Conservation (phyloP, 441 rosid species). For the Bruguiera hainesii region DNA sequence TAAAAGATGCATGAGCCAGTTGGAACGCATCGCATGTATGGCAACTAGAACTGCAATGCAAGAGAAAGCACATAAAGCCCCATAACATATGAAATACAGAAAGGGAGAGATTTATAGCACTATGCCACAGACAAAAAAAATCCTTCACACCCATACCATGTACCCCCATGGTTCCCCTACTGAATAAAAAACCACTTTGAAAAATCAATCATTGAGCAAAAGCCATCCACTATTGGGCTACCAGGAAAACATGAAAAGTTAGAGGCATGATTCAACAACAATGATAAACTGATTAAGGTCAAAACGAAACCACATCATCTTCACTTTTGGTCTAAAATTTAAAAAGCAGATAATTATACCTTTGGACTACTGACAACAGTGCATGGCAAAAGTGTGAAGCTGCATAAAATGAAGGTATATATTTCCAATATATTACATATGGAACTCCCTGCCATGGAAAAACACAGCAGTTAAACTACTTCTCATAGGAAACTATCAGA, state of each 20-base stretch:
- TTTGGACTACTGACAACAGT: conserved; percentile 70
- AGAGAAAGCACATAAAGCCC: conserved; percentile 11
- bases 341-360: conserved; percentile 37
- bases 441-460: conserved; percentile 71
- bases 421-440: conserved; percentile 82
- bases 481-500: conserved; percentile 10
- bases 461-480: conserved; percentile 15
- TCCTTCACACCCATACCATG: too few species aligned
- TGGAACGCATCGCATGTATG: conserved; percentile 91
- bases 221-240: too few species aligned
- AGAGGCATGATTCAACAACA: too few species aligned
- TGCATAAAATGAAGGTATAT: conserved; percentile 48
- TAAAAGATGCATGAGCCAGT: conserved; percentile 83
- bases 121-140: neutral
- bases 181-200: too few species aligned
- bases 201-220: too few species aligned
- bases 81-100: too few species aligned
- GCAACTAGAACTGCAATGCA: conserved; percentile 75
- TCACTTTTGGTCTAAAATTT: neutral
- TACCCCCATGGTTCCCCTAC: too few species aligned
- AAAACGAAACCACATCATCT: too few species aligned
- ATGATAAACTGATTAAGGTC: too few species aligned
- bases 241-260: too few species aligned
- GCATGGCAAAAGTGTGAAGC: conserved; percentile 90
- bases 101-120: neutral